Evolutionary conservation across 495 filamentous ascomycete genomes (phyloP), one percentile per base, ranked within the genome.

Genomic region (Extremus antarcticus): DNA sequence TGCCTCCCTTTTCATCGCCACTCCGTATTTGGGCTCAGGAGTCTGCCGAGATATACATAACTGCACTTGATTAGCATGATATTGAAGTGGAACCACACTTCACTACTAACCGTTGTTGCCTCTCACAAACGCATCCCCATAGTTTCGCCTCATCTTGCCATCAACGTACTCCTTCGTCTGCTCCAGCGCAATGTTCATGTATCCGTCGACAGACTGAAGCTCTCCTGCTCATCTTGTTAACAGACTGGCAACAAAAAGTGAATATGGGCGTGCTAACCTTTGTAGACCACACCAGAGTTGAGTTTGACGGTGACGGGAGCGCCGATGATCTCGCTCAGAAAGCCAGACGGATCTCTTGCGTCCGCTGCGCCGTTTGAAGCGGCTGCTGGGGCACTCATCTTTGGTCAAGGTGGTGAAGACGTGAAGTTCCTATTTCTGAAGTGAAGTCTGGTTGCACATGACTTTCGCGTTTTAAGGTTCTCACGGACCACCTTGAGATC

Each of bases 121-220:
- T 62, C 92, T 78, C 17, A 98, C 84, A 66, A 98, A 98, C 25
- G 94, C 89, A 74, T 98, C 92, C 0, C 94, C 92, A 69, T 94
- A 97, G 43, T 74, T 85, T 61, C 86, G 78, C 59, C 81, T 79
- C 65, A 88, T 78, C 55, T 80, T 80, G 23, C 91, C 94, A 65
- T 90, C 83, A 48, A 92, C 85, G 63, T 82, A 89, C 71, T 98
- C 94, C 57, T 89, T 84, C 0, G 89, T 91, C 69, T 94, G 90
- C 66, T 97, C 92, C 2, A 98, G 78, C 19, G 92, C 89, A 60
- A 98, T 94, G 68, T 98, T 97, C 92, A 98, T 97, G 67, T 96
- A 98, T 39, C 94, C 94, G 67, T 98, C 92, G 43, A 97, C 90
- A 0, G 89, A 94, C 63, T 95, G 88, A n/a, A 95, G 77, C 64